Evolutionary conservation across 495 filamentous ascomycete species (phyloP), one percentile per base, ranked within the genome.

Genomic region (Penicillium desertorum): DNA sequence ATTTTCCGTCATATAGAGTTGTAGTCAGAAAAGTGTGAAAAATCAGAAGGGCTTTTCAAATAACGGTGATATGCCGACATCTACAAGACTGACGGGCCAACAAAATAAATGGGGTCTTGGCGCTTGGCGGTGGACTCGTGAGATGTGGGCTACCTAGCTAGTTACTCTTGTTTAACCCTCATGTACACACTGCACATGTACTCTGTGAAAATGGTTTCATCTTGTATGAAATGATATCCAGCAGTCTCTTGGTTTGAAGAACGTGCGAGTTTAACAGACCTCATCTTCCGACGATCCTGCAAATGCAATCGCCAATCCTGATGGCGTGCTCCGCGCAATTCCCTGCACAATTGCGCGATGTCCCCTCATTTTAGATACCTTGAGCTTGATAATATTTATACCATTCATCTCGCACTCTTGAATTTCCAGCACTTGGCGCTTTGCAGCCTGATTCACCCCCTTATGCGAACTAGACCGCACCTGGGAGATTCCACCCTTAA

Each of bases 281-380:
- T 42, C 16, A 19, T 27, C 20, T 11, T 19, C 19, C 30, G 57
- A 36, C 50, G 60, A 62, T 64, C 61, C 62, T 57, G n/a, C 54
- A 30, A 42, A 43, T 59, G 48, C 45, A 48, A 62, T 67, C 59
- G 47, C 30, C 60, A 59, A 58, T 47, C n/a, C 30, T 19, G 49
- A 64, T 65, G 52, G 65, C 65, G 65, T 67, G 65, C 65, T 67
- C 37, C 45, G 54, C 44, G 34, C 37, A 55, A 57, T 51, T 51
- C 44, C 30, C 34, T 45, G 51, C 54, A 58, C 51, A 48, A 67
- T 61, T 49, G 60, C 65, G 62, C 62, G 57, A 65, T 62, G 19
- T n/a, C 27, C 41, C 29, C 54, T 51, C 49, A 8, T 20, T n/a
- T 12, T 32, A 25, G 20, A 16, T 36, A 30, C n/a, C 16, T 39